These are phyloP conservation scores for Entrophospora sp. DNA, from an alignment of 192 early-diverging fungal species.

Conservation along the genomic window DNA sequence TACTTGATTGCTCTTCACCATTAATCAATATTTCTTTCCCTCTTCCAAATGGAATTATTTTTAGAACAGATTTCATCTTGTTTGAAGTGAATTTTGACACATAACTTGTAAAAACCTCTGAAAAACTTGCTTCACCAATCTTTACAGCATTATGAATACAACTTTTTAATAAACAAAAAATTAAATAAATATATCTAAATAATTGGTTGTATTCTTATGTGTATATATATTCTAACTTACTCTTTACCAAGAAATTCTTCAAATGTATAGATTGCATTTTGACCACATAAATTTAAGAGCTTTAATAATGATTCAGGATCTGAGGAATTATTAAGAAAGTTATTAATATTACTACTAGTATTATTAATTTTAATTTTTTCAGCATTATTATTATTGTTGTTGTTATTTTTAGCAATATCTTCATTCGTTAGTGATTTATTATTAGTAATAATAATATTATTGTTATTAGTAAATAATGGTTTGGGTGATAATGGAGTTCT, in stretches of 20 bases:
- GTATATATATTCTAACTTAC: background rate
- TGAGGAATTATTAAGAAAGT: background rate
- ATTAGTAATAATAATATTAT: too few relatives aligned
- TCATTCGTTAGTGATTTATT: too few relatives aligned
- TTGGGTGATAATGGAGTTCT: too few relatives aligned
- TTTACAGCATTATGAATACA: slow-evolving; percentile 31
- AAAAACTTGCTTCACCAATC: slow-evolving; percentile 81
- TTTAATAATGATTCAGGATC: background rate
- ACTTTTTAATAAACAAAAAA: background rate
- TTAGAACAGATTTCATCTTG: slow-evolving; percentile 53
- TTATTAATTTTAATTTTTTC: too few relatives aligned
- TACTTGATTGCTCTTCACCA: slow-evolving; percentile 38
- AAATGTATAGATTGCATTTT: slow-evolving; percentile 1
- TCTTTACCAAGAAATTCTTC: slow-evolving; percentile 6
- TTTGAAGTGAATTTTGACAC: slow-evolving; percentile 21
- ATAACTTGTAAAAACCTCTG: slow-evolving; percentile 62
- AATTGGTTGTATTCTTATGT: background rate
- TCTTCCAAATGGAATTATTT: slow-evolving; percentile 72
- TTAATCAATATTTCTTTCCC: slow-evolving; percentile 27
- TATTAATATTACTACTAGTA: too few relatives aligned
- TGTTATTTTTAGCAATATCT: too few relatives aligned
- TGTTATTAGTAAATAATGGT: too few relatives aligned
- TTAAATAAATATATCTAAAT: background rate
- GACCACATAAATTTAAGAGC: background rate
- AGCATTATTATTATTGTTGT: too few relatives aligned